Base-by-base conservation (phyloP, 2,329 filamentous ascomycete genomes). In the Epichloe hybrida region DNA sequence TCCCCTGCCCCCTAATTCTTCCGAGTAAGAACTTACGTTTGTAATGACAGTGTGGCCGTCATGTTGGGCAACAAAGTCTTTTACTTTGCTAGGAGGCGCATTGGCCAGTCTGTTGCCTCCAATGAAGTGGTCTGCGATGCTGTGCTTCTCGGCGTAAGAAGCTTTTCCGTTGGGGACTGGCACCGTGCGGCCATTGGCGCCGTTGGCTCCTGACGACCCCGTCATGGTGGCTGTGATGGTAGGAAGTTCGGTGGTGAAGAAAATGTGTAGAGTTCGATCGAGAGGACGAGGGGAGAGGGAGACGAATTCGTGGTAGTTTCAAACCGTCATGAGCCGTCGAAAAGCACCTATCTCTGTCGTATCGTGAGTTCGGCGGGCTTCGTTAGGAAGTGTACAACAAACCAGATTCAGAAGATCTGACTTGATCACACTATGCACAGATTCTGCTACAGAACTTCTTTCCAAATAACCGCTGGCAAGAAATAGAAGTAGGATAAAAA, bases 21-120 rank as follows among this genome's bases (percentile, higher is more conserved):
- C 9, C 17, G 15, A 35, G 4, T 40, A 23, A 11, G 9, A 44
- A 69, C 88, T 76, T 71, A 97, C 93, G 67, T 90, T 97, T 64
- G 88, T 95, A 66, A 98, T 98, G 68, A 97, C 91, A 20, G 93
- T 97, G 77, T 98, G 93, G 54, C 93, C 93, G 64, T 90, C 87
- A 69, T 95, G 78, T 54, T 79, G 76, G 49, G 86, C 81, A 46
- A 98, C 91, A 72, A 97, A 98, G 70, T 98, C 91, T 78, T 95
- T 97, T 55, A 98, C 88, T 64, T 83, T 85, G 67, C 90, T 85
- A 38, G 89, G 79, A 43, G 86, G 72, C 48, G 93, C 93, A 65
- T 85, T 85, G 57, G 81, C 82, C 56, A 98, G 72, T 65, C 83
- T 80, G 74, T 95, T 96, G 57, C 93, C 91, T 62, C 93, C 93